Conservation (phyloP, 2,329 filamentous ascomycete genomes). For the Rhinocladiella mackenziei region DNA sequence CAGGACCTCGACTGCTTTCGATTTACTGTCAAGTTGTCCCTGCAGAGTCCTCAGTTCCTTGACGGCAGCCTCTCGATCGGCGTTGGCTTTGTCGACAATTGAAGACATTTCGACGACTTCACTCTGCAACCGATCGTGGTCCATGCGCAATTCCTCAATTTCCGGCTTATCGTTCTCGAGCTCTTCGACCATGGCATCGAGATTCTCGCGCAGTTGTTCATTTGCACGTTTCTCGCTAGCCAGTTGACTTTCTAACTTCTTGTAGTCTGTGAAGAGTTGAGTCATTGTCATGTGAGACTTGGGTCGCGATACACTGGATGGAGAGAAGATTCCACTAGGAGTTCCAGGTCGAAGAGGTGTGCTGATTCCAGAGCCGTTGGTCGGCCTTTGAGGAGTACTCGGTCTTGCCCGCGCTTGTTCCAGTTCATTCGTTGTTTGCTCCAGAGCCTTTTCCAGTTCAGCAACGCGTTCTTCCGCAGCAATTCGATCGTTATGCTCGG, state of each 20-base stretch:
- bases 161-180: constrained; percentile 84
- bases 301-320: constrained; percentile 45
- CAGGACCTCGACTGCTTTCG: constrained; percentile 69
- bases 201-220: constrained; percentile 67
- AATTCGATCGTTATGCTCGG: constrained; percentile 57
- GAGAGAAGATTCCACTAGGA: constrained; percentile 49
- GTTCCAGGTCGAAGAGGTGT: constrained; percentile 51
- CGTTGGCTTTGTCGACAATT: constrained; percentile 74
- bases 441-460: constrained; percentile 61
- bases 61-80: constrained; percentile 72
- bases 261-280: constrained; percentile 61
- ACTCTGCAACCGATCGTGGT: constrained; percentile 72
- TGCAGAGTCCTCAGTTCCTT: constrained; percentile 77
- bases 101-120: constrained; percentile 82
- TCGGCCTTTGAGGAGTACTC: constrained; percentile 51
- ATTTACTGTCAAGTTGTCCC: constrained; percentile 60
- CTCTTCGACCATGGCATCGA: constrained; percentile 81
- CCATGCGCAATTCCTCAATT: constrained; percentile 75
- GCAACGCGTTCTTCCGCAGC: constrained; percentile 59
- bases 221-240: constrained; percentile 69
- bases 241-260: constrained; percentile 63
- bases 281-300: constrained; percentile 61
- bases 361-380: constrained; percentile 47
- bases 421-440: constrained; percentile 56
- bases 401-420: constrained; percentile 44